These are phyloP conservation scores for Naematelia aurantialba DNA, from an alignment of 768 basidiomycete genomes.

Conservation along the genomic window DNA sequence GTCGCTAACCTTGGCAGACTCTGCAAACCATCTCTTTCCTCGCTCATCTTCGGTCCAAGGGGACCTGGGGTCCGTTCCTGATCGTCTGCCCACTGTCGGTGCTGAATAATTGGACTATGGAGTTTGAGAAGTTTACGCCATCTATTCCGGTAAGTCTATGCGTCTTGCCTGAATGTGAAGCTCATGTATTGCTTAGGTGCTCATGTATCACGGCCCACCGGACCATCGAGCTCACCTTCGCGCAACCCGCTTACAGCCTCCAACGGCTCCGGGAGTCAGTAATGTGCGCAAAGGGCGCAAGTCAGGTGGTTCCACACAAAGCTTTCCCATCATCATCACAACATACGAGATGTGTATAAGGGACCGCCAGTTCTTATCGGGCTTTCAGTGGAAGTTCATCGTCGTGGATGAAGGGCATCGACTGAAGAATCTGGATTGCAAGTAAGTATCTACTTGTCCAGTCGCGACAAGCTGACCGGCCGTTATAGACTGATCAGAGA, in stretches of 20 bases:
- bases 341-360: slow-evolving; percentile 92
- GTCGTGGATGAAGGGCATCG: slow-evolving; percentile 78
- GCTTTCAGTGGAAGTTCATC: slow-evolving; percentile 69
- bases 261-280: slow-evolving; percentile 34
- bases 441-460: slow-evolving; percentile 47
- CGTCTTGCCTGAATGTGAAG: slow-evolving; percentile 5
- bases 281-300: slow-evolving; percentile 30
- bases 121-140: slow-evolving; percentile 81
- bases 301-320: slow-evolving; percentile 42
- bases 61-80: slow-evolving; percentile 70
- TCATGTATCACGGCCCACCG: slow-evolving; percentile 85
- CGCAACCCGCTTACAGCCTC: slow-evolving; percentile 58
- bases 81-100: slow-evolving; percentile 92
- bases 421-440: slow-evolving; percentile 89
- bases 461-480: too few species aligned
- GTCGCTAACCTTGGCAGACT: slow-evolving; percentile 58
- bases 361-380: slow-evolving; percentile 64
- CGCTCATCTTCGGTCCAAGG: slow-evolving; percentile 76
- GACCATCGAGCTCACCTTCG: slow-evolving; percentile 76
- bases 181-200: slow-evolving; percentile 54
- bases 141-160: slow-evolving; percentile 55
- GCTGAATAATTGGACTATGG: slow-evolving; percentile 82
- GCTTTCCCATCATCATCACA: slow-evolving; percentile 78
- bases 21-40: slow-evolving; percentile 92
- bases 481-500: slow-evolving; percentile 70